Percentiles rank a stretch among this genome's conserved stretches.
These are phyloP conservation scores for Coix lacrymajobi DNA, from an alignment of 176 grass and related monocot genomes.

Conservation along the genomic window DNA sequence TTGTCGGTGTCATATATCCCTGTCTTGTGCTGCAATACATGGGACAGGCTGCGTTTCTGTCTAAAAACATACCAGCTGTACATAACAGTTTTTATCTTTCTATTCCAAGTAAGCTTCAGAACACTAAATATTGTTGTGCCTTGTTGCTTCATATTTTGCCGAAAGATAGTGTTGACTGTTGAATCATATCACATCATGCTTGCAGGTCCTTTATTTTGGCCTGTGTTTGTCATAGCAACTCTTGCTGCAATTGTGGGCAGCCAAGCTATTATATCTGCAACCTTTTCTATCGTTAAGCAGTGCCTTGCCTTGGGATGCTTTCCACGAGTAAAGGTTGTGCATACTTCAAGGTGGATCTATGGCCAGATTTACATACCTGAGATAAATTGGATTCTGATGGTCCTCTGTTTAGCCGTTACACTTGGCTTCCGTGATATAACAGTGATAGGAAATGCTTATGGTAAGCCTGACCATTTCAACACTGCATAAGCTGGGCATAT, in stretches of 20 bases:
- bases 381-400: conserved; percentile 84
- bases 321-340: conserved; percentile 70
- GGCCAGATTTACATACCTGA: conserved; percentile 88
- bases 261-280: conserved; percentile 76
- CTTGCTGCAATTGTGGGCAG: conserved; percentile 70
- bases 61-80: conserved; percentile 38
- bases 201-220: conserved; percentile 72
- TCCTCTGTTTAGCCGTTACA: conserved; percentile 59
- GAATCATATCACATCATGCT: conserved; percentile 5
- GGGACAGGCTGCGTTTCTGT: conserved; percentile 79
- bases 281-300: conserved; percentile 80
- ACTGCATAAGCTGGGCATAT: background rate
- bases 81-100: conserved; percentile 57
- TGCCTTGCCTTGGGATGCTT: conserved; percentile 71
- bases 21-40: conserved; percentile 78
- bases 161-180: background rate
- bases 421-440: conserved; percentile 54
- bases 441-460: conserved; percentile 74
- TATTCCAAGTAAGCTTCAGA: conserved; percentile 52
- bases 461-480: conserved; percentile 41
- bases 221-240: conserved; percentile 65
- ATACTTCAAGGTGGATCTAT: conserved; percentile 75
- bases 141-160: background rate
- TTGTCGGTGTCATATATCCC: conserved; percentile 60
- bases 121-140: background rate